phyloP scores from a whole-genome alignment of 2,329 filamentous ascomycete genomes.

The Emergomyces africanus region DNA sequence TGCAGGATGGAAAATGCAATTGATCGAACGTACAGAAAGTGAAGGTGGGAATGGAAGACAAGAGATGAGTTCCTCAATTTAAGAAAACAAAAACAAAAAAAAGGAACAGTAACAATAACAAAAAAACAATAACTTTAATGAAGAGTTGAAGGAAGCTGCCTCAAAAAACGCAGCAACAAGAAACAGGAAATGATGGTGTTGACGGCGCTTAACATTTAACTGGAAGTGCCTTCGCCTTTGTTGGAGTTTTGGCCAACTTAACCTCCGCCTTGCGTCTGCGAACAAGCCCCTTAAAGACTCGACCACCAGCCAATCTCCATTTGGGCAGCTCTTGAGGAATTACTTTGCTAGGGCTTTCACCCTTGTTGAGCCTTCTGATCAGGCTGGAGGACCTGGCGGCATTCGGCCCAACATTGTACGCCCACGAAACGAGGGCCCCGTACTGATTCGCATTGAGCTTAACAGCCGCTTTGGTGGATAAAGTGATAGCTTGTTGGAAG shows the following conservation, averaged over 20 bases:
- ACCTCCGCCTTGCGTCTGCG: conserved; percentile 36
- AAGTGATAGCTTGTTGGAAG: conserved; percentile 30
- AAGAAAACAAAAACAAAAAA: background rate
- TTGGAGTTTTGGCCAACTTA: conserved; percentile 23
- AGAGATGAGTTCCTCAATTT: background rate
- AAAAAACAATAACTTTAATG: background rate
- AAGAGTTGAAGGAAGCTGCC: background rate
- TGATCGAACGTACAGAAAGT: background rate
- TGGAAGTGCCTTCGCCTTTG: conserved; percentile 6
- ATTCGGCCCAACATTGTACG: conserved; percentile 40
- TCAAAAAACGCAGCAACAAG: background rate
- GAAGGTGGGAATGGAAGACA: background rate
- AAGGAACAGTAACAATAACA: background rate
- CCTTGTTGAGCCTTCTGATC: conserved; percentile 32
- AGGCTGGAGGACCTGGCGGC: conserved; percentile 30
- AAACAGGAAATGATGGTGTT: background rate
- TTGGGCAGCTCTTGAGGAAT: conserved; percentile 35
- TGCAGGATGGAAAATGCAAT: background rate
- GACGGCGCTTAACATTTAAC: conserved; percentile 5
- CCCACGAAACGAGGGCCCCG: conserved; percentile 40
- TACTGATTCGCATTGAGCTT: conserved; percentile 40
- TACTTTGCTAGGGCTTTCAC: conserved; percentile 32
- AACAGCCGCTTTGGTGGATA: conserved; percentile 23
- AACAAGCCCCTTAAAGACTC: conserved; percentile 29
- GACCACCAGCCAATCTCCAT: conserved; percentile 34